These are phyloP conservation scores for Erysiphe pulchra DNA, from an alignment of 2,329 filamentous ascomycete genomes.

Conservation along the genomic window DNA sequence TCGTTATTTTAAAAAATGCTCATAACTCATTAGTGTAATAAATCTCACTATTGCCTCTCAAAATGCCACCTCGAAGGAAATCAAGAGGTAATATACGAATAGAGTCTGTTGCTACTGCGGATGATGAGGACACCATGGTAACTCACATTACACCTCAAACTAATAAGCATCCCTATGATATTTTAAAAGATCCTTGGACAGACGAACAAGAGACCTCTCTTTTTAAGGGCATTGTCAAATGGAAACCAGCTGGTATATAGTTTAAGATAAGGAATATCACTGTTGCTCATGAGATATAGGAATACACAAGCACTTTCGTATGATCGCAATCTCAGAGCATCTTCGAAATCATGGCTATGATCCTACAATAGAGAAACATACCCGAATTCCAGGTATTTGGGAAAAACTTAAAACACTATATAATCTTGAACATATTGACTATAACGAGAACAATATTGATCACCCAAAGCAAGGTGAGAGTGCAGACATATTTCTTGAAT, in stretches of 20 bases:
- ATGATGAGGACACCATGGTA: conserved; percentile 30
- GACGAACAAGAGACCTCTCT: conserved; percentile 85
- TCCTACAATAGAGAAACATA: conserved; percentile 46
- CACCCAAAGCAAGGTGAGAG: conserved; percentile 30
- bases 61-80: conserved; percentile 48
- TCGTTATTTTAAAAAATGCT: no score
- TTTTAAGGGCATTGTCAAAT: conserved; percentile 76
- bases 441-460: conserved; percentile 37
- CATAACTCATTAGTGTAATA: no score
- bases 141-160: conserved; percentile 25
- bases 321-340: conserved; percentile 63
- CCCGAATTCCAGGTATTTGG: conserved; percentile 79
- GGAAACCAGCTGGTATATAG: conserved; percentile 73
- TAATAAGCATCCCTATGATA: conserved; percentile 19
- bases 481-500: conserved; percentile 21
- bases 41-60: no score
- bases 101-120: conserved; percentile 3
- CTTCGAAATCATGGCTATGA: conserved; percentile 60
- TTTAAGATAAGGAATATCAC: neutral
- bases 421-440: conserved; percentile 64
- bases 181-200: conserved; percentile 57
- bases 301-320: conserved; percentile 83
- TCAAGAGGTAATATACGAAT: conserved; percentile 31
- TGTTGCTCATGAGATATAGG: conserved; percentile 21
- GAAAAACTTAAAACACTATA: conserved; percentile 62